Evolutionary conservation across 2,329 filamentous ascomycete genomes (phyloP), one percentile per base, ranked within the genome.

Genomic region (Didymella arachidicola): DNA sequence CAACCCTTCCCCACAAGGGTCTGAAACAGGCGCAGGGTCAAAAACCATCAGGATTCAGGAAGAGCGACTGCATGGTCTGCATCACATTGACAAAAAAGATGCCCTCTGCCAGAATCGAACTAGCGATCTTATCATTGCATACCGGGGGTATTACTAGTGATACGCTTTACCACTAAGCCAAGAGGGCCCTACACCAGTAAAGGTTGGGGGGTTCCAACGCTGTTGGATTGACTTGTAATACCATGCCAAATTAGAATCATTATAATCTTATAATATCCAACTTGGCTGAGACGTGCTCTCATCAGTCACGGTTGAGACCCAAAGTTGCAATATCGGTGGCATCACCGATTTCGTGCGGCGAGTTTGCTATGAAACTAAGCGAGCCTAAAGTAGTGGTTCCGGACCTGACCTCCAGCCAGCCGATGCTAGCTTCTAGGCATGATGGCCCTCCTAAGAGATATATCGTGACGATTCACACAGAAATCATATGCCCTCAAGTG

Each of bases 81-180:
- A 41, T 14, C 4, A 14, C 2, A 3, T 12, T 8, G 18, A 57
- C 51, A 66, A 68, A 63, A 60, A 58, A 19, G 36, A 25, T 74
- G 72, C 72, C 69, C 70, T 69, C 70, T 67, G 67, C 68, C 69
- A 69, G 72, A 75, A 73, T 75, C 69, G 72, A 75, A 75, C 72
- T 69, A 69, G 69, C 67, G 72, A 72, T 70, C 72, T 75, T 70
- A 70, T 72, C 72, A 75, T 75, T 56, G 56, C 57, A 59, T 53
- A 34, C 50, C 56, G 39, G 41, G 41, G 29, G 19, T 60, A 60
- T 43, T 75, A 75, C 72, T 75, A 75, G 72, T 75, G 72, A 72
- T 70, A 70, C 72, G 72, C 72, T 75, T 69, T 75, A 74, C 72
- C 72, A 74, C 71, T 73, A 67, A 73, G 71, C 71, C 68, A 73